Evolutionary conservation across 2,329 filamentous ascomycete genomes (phyloP).

Genomic region (Aspergillus tanneri): DNA sequence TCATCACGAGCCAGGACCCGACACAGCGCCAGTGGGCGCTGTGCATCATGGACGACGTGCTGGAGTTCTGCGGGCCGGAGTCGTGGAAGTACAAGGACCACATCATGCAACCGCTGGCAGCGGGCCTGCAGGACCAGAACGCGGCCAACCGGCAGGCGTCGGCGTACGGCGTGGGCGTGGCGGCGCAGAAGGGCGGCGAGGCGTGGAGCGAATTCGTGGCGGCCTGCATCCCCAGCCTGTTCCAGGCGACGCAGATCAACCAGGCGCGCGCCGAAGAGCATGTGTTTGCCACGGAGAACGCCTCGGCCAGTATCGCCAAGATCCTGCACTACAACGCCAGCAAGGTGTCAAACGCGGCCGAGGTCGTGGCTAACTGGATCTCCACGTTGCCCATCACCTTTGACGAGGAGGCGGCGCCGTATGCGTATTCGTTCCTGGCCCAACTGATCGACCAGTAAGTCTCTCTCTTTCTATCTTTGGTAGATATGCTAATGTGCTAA

Average conservation of each 20-base stretch:
- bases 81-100: slow-evolving; percentile 83
- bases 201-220: slow-evolving; percentile 86
- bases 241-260: slow-evolving; percentile 77
- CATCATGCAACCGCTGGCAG: slow-evolving; percentile 81
- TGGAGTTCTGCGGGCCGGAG: slow-evolving; percentile 91
- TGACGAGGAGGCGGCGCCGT: slow-evolving; percentile 95
- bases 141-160: slow-evolving; percentile 94
- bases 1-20: slow-evolving; percentile 75
- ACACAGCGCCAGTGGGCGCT: slow-evolving; percentile 98
- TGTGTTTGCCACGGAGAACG: slow-evolving; percentile 96
- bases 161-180: slow-evolving; percentile 92
- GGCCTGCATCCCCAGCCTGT: slow-evolving; percentile 74
- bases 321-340: slow-evolving; percentile 85
- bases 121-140: slow-evolving; percentile 80
- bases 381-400: slow-evolving; percentile 88
- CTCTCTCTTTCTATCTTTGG: not conserved
- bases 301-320: slow-evolving; percentile 94
- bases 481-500: slow-evolving; percentile 2
- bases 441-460: slow-evolving; percentile 94
- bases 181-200: slow-evolving; percentile 84
- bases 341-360: slow-evolving; percentile 72
- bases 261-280: slow-evolving; percentile 88
- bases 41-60: slow-evolving; percentile 96
- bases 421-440: slow-evolving; percentile 87
- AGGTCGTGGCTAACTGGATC: slow-evolving; percentile 81